These are phyloP conservation scores for Byssothecium circinans DNA, from an alignment of 2,329 filamentous ascomycete species.

Conservation along the genomic window DNA sequence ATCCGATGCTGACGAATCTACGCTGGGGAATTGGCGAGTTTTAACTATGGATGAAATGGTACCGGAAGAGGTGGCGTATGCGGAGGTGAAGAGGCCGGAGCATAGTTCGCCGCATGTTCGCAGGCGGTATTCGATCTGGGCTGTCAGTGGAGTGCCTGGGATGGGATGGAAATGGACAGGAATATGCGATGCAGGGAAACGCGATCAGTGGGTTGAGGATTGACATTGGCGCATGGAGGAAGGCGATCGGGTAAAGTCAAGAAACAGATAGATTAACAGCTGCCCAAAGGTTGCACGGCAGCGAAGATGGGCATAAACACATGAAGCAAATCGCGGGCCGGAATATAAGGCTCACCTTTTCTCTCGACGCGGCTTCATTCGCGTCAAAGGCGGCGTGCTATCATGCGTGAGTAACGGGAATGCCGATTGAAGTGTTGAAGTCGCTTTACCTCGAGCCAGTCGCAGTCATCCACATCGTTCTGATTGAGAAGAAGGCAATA, in stretches of 20 bases:
- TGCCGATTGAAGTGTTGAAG: not conserved
- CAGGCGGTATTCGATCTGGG: constrained; percentile 75
- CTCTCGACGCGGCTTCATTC: constrained; percentile 58
- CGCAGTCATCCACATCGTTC: constrained; percentile 65
- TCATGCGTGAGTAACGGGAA: not conserved
- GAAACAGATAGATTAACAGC: not conserved
- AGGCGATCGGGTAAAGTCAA: constrained; percentile 2
- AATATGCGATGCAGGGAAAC: not conserved
- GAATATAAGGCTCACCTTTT: constrained; percentile 55
- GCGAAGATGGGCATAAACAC: not conserved
- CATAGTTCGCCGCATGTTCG: constrained; percentile 73
- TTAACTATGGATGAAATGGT: constrained; percentile 56
- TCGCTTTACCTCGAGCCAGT: constrained; percentile 52
- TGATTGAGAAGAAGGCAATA: constrained; percentile 73
- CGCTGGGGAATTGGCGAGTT: constrained; percentile 55
- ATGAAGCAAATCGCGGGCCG: constrained; percentile 2
- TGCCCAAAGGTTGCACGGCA: constrained; percentile 1
- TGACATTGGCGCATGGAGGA: constrained; percentile 2
- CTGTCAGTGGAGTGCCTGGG: constrained; percentile 3
- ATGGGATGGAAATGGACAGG: not conserved
- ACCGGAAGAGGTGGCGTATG: constrained; percentile 54
- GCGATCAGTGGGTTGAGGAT: constrained; percentile 1
- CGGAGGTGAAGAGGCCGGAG: constrained; percentile 76
- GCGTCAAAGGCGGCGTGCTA: constrained; percentile 59
- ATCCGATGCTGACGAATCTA: constrained; percentile 61